Evolutionary conservation across 2,329 filamentous ascomycete species (phyloP).

Genomic region (Exophiala calicioides): DNA sequence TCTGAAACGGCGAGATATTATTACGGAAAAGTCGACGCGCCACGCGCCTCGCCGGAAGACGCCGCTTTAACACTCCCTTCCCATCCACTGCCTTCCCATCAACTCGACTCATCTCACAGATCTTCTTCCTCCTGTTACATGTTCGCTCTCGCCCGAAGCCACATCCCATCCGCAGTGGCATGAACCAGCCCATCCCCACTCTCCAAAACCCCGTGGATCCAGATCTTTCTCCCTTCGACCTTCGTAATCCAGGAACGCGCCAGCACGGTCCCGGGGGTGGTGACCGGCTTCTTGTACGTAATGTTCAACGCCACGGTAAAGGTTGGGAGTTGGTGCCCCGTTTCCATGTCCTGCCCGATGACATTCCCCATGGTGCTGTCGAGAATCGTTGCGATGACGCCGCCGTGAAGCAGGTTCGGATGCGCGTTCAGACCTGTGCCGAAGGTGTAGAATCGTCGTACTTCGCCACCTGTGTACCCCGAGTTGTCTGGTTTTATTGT

Average conservation of each 20-base stretch:
- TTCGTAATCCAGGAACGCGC: conserved; percentile 37
- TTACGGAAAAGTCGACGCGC: too few relatives aligned
- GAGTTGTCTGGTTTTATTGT: too few relatives aligned
- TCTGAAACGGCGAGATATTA: too few relatives aligned
- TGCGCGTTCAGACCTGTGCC: conserved; percentile 24
- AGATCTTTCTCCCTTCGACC: conserved; percentile 42
- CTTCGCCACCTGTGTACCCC: conserved; percentile 14
- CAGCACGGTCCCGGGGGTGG: conserved; percentile 40
- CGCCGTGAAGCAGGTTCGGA: conserved; percentile 32
- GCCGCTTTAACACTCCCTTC: too few relatives aligned
- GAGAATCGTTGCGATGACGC: conserved; percentile 33
- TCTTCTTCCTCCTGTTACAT: too few relatives aligned
- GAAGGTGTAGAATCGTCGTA: conserved; percentile 35
- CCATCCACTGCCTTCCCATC: too few relatives aligned
- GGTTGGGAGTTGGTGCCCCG: conserved; percentile 22
- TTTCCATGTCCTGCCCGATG: conserved; percentile 9
- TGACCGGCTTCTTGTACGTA: conserved; percentile 41
- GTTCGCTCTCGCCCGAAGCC: too few relatives aligned
- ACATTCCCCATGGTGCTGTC: conserved; percentile 33
- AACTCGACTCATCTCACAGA: too few relatives aligned
- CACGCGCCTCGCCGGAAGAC: too few relatives aligned
- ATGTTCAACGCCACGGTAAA: conserved; percentile 46
- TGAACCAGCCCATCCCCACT: conserved; percentile 39
- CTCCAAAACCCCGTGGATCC: conserved; percentile 43
- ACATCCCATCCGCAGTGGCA: conserved; percentile 45